phyloP scores from a whole-genome alignment of 2,329 filamentous ascomycete species.

The Aspergillus flavus region DNA sequence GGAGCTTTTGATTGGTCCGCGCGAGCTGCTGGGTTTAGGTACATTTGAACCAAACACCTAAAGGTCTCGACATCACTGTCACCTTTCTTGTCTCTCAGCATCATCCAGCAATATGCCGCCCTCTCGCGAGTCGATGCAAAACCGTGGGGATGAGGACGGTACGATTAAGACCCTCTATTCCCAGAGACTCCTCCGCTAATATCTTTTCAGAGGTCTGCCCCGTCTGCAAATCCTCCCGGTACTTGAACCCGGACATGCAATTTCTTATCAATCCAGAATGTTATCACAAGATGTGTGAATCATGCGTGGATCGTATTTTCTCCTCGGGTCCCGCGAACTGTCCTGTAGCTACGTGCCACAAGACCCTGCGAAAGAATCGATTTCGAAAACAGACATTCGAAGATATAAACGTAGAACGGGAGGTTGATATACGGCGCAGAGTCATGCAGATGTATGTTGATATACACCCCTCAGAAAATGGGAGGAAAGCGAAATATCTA shows the following conservation, averaged over 20 bases:
- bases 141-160: constrained; percentile 48
- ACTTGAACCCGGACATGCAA: constrained; percentile 89
- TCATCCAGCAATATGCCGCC: constrained; percentile 31
- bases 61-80: constrained; percentile 1
- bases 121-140: constrained; percentile 33
- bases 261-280: constrained; percentile 98
- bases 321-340: constrained; percentile 88
- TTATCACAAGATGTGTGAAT: constrained; percentile 98
- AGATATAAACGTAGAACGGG: constrained; percentile 83
- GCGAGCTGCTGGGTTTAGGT: constrained; percentile 18
- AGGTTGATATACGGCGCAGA: constrained; percentile 85
- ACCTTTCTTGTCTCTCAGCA: background rate
- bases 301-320: constrained; percentile 93
- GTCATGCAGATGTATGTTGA: constrained; percentile 62
- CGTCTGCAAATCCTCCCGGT: constrained; percentile 94
- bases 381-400: constrained; percentile 90
- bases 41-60: background rate
- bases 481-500: background rate
- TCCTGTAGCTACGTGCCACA: constrained; percentile 83
- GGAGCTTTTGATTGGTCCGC: constrained; percentile 30
- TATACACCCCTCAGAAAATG: background rate
- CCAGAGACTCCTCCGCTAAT: background rate
- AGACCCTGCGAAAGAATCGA: constrained; percentile 79
- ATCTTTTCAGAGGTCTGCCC: constrained; percentile 74
- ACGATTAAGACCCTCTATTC: constrained; percentile 13